These are phyloP conservation scores for Wickerhamiella occidentalis DNA, from an alignment of 805 yeast species.

Conservation along the genomic window DNA sequence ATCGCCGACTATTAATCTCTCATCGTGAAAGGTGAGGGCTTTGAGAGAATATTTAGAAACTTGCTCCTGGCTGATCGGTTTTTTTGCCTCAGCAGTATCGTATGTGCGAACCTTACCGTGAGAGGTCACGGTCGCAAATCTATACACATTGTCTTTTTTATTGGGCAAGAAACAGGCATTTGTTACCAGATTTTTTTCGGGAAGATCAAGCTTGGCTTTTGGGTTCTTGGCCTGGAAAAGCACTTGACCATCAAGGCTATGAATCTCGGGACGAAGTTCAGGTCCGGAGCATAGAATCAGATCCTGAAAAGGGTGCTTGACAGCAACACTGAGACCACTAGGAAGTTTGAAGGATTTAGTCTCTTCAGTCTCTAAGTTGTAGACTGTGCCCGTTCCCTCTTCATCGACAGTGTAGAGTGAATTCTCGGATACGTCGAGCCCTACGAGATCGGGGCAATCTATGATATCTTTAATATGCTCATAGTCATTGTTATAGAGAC, in stretches of 20 bases:
- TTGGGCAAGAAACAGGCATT: conserved; percentile 37
- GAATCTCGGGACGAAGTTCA: conserved; percentile 54
- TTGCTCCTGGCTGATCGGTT: conserved; percentile 50
- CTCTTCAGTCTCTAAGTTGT: conserved; percentile 22
- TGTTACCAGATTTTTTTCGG: conserved; percentile 73
- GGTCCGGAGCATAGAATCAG: conserved; percentile 78
- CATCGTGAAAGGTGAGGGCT: conserved; percentile 30
- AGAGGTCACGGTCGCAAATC: conserved; percentile 54
- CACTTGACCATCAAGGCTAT: conserved; percentile 20
- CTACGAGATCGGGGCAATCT: conserved; percentile 12
- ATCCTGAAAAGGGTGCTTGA: conserved; percentile 34
- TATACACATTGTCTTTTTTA: conserved; percentile 28
- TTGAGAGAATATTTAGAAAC: conserved; percentile 44
- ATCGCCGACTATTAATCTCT: conserved; percentile 57
- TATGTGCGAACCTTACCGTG: conserved; percentile 69
- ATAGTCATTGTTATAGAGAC: conserved; percentile 15
- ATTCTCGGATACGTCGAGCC: conserved; percentile 14
- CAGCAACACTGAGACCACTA: conserved; percentile 12
- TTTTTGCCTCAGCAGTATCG: conserved; percentile 52
- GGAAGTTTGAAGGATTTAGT: conserved; percentile 7
- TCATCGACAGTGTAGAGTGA: conserved; percentile 25
- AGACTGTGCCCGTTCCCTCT: conserved; percentile 25
- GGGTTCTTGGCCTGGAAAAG: conserved; percentile 72
- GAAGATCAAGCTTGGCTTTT: conserved; percentile 60
- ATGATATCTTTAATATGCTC: conserved; percentile 16